Evolutionary conservation across 2,329 filamentous ascomycete species (phyloP), one percentile per base, ranked within the genome.

Genomic region (Alternaria triticimaculans): DNA sequence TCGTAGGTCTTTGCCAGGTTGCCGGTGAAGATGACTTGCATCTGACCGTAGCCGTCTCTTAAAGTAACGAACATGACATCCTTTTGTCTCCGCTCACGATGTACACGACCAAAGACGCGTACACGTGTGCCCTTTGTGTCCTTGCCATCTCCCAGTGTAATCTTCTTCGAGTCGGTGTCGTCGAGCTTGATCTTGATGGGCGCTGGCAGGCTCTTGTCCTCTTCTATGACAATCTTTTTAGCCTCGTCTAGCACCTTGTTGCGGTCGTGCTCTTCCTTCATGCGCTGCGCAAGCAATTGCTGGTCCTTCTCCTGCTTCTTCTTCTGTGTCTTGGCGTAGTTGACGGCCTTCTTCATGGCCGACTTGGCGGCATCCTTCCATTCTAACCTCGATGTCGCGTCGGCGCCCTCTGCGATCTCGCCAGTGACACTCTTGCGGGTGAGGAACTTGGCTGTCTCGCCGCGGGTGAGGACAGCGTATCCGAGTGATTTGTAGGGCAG

Each of bases 1-100:
- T 97, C 93, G 84, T 96, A 96, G n/a, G 92, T 95, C 85, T 93
- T 94, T 70, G 93, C 91, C 72, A 98, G 86, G 67, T 93, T 87
- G 61, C 94, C 94, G 4, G 89, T 87, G 70, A 97, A 84, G 66
- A 97, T 87, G 76, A 93, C 94, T 84, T 97, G 94, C 79, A 98
- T 85, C 76, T 90, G 90, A 58, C 92, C 92, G 75, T 94, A 92
- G 62, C 94, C 94, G 77, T 96, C 93, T 67, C 90, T 86, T 67
- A 97, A 84, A n/a, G 91, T 95, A 76, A 97, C 86, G 82, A 97
- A 97, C 60, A 93, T 90, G 68, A 93, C 88, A 76, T 92, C 90
- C 82, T 95, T 96, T 82, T 97, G 94, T 65, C 87, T 86, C 65
- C 93, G 88, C 79, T 94, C 83, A 63, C 92, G 88, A 82, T 97